Evolutionary conservation across 371 early-diverging fungal species (phyloP), one percentile per base, ranked within the genome.

Genomic region (Actinomortierella wolfii): DNA sequence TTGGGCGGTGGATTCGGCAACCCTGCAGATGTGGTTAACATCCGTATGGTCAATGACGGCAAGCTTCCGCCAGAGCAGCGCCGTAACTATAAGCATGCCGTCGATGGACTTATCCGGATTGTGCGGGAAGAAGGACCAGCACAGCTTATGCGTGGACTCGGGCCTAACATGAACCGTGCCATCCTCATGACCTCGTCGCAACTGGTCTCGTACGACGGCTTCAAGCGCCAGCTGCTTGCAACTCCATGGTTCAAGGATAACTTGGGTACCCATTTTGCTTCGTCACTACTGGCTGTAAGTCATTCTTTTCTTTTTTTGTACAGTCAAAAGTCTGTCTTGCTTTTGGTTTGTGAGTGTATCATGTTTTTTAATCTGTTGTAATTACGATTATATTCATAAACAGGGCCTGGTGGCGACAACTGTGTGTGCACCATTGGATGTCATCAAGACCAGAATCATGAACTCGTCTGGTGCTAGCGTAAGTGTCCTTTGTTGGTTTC

Each of bases 371-470:
- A 21, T 9, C n/a, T 45, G 2, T 0, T 45, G 45, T 8, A 13
- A 7, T 43, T 48, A 0, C 48, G 23, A 48, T 11, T 11, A 34
- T 45, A 18, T 39, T 11, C 51, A 11, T 1, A 0, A 8, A 24
- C 61, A 87, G 86, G 94, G 92, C 29, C 80, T 96, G 20, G 89
- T 95, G 14, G 93, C 95, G 4, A 96, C 97, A 0, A 95, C 97
- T 3, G 87, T 86, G 0, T 91, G 90, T 46, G 88, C 92, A 7
- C 94, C 94, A 18, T 78, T 93, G 42, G 97, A 96, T 78, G 95
- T 96, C 14, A 82, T 94, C 50, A 96, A 96, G 78, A 94, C 94
- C 0, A 86, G 95, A 25, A 84, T 94, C 46, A 95, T 96, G 95
- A 89, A 87, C 65, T 77, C 83, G 8, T 76, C 64, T n/a, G 68